Conservation (phyloP, 768 basidiomycete species). For the Russula abietina region DNA sequence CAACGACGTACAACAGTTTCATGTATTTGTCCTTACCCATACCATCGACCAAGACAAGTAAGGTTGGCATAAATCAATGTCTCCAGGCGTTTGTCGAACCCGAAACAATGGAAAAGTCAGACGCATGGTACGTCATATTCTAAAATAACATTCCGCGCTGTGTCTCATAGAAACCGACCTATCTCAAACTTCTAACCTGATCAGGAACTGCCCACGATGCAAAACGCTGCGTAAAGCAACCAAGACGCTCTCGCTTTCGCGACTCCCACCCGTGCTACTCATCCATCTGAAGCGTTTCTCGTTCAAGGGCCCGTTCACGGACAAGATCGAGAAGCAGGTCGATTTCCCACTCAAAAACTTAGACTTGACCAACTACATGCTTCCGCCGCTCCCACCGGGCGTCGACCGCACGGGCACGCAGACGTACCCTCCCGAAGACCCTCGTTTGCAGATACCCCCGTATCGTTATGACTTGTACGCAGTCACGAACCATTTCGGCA, state of each 20-base stretch:
- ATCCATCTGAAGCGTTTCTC: constrained; percentile 93
- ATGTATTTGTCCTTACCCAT: constrained; percentile 93
- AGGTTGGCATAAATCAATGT: constrained; percentile 70
- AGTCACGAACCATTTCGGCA: constrained; percentile 95
- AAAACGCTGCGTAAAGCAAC: constrained; percentile 81
- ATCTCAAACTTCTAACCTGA: background rate
- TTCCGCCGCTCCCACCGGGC: constrained; percentile 65
- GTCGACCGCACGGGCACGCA: constrained; percentile 42
- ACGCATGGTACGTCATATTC: constrained; percentile 72
- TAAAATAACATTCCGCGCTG: background rate
- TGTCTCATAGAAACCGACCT: too few relatives aligned
- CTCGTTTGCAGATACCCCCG: constrained; percentile 76
- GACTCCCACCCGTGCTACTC: constrained; percentile 86
- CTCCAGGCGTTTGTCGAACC: constrained; percentile 86
- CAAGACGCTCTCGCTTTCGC: constrained; percentile 83
- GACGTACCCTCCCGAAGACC: constrained; percentile 47
- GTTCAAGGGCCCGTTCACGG: constrained; percentile 84
- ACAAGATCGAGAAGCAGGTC: constrained; percentile 93
- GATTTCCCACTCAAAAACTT: constrained; percentile 71
- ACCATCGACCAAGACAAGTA: constrained; percentile 53
- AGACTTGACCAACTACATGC: constrained; percentile 78
- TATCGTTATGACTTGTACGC: constrained; percentile 92
- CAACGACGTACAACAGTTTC: constrained; percentile 94
- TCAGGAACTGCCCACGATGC: constrained; percentile 92
- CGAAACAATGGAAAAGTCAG: constrained; percentile 86